Base-by-base conservation (phyloP, 768 basidiomycete genomes). In the Rickenella mellea region DNA sequence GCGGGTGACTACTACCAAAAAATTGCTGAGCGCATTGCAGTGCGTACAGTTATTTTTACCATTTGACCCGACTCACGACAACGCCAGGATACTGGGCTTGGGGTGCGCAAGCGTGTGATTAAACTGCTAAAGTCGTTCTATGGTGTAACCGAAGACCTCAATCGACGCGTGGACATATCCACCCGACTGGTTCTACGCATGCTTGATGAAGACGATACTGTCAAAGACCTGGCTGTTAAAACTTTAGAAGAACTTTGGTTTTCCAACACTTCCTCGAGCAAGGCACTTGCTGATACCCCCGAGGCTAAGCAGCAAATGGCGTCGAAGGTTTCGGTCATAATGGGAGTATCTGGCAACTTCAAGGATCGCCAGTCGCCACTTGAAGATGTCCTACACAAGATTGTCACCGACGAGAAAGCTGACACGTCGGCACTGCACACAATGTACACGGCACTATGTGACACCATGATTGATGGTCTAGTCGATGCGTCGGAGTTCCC, bases 221-320 rank as follows among this genome's bases (percentile, higher is more conserved):
- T 99, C 48, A 94, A 88, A 68, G 94, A 97, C 40, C 73, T 97
- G 12, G 90, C 94, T 0, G 66, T 86, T 51, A 93, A 90, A 57
- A 80, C 89, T 0, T 62, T 97, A 27, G 90, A 93, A 50, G 93
- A 97, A 48, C 64, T 97, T 3, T 92, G 92, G 87, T 94, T 97
- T 56, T 22, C 50, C 6, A 50, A 43, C 33, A 54, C 63, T 29
- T 62, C 65, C 28, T 41, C 48, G 6, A 43, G 59, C 1, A 51
- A 50, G 1, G 43, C 60, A 3, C 50, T 61, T 4, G 53, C 47
- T 20, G 59, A 57, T 24, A 40, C 57, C 3, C 67, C 67, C 24
- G 78, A 78, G 11, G n/a, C n/a, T 44, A 84, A 80, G 57, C 64
- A 65, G 3, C 61, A 66, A 39, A 62, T 81, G 9, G 66, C 81